Conservation (phyloP, 306 rosid species). For the Dryas drummondii region DNA sequence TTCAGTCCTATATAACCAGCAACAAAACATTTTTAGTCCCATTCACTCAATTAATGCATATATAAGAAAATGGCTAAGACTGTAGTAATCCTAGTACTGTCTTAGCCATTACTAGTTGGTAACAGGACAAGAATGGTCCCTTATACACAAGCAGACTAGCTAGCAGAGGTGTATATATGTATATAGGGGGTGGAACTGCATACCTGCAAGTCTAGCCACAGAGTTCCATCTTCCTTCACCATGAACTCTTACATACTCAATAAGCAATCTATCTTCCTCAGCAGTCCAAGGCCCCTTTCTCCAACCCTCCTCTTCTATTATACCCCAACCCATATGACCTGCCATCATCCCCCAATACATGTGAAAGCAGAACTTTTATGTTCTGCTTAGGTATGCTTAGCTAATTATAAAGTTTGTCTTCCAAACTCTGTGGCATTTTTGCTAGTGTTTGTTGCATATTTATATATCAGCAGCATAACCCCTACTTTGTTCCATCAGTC, state of each 20-base stretch:
- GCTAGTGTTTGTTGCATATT: conserved; percentile 48
- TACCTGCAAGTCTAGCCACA: conserved; percentile 87
- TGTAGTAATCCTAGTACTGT: background rate
- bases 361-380: background rate
- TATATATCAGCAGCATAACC: conserved; percentile 44
- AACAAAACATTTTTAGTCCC: conserved; percentile 12
- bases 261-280: conserved; percentile 83
- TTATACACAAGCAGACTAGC: background rate
- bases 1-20: conserved; percentile 57
- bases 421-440: conserved; percentile 42
- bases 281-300: conserved; percentile 99
- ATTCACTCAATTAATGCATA: background rate
- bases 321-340: conserved; percentile 65
- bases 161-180: background rate
- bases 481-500: conserved; percentile 38
- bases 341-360: conserved; percentile 62
- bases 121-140: background rate
- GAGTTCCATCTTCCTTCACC: conserved; percentile 99
- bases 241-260: conserved; percentile 73
- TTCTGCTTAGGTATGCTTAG: background rate
- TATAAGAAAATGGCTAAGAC: background rate
- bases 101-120: background rate
- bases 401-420: conserved; percentile 12
- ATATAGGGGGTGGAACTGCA: too few species aligned
- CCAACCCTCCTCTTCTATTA: conserved; percentile 72